Evolutionary conservation across 352 stramenopile species (phyloP).

Genomic region (Peronosclerospora sorghi): DNA sequence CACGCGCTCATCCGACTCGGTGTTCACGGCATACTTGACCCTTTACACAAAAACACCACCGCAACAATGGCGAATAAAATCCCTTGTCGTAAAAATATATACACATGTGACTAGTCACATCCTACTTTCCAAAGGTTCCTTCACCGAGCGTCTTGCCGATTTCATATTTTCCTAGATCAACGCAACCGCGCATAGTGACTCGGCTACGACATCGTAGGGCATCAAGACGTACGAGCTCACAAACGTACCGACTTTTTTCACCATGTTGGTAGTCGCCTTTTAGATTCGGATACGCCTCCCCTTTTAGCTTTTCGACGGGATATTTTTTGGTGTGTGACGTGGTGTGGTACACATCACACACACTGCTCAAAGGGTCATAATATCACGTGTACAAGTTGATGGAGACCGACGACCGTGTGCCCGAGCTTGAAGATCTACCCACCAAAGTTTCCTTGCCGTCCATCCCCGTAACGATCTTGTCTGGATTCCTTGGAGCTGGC

Average conservation of each 20-base stretch:
- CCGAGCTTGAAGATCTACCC: neutral
- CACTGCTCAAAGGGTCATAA: neutral
- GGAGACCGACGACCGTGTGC: conserved; percentile 6
- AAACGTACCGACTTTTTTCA: conserved; percentile 50
- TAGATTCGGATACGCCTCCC: too few relatives aligned
- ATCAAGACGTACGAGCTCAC: neutral
- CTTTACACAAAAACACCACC: conserved; percentile 15
- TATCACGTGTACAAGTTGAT: neutral
- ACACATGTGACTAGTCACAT: conserved; percentile 3
- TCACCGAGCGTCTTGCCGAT: conserved; percentile 93
- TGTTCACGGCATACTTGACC: conserved; percentile 93
- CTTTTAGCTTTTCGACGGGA: conserved; percentile 12
- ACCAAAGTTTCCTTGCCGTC: neutral
- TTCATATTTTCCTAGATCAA: conserved; percentile 91
- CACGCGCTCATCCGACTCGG: conserved; percentile 90
- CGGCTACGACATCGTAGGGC: neutral
- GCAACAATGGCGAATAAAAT: neutral
- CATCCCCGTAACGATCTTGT: conserved; percentile 92
- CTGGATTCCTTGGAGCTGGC: conserved; percentile 90
- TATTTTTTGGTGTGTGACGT: conserved; percentile 14
- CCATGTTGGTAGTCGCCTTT: conserved; percentile 15
- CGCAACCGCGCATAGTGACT: neutral
- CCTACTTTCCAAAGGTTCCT: conserved; percentile 94
- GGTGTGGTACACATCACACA: conserved; percentile 5
- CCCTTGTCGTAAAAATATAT: neutral